phyloP scores from a whole-genome alignment of 2,329 filamentous ascomycete species.

The Verticillium zaregamsianum region DNA sequence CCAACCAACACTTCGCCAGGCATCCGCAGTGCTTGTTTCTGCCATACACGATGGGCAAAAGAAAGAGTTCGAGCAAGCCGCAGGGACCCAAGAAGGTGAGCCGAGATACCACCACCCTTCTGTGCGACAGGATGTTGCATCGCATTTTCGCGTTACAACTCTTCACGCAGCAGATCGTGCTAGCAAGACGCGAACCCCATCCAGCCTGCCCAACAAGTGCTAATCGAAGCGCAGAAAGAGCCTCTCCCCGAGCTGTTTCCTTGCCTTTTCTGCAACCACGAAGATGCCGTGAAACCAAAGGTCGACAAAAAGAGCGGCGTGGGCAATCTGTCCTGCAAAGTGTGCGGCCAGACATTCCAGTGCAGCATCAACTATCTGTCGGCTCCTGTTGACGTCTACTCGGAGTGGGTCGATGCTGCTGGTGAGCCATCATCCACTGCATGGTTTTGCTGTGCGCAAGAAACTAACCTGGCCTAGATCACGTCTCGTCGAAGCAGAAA shows the following conservation, averaged over 20 bases:
- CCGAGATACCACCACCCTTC: constrained; percentile 2
- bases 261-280: constrained; percentile 98
- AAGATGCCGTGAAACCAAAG: constrained; percentile 85
- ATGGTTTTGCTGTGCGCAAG: background rate
- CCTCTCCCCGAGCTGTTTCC: constrained; percentile 80
- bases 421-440: constrained; percentile 31
- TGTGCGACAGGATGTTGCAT: background rate
- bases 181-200: background rate
- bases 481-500: constrained; percentile 2
- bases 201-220: background rate
- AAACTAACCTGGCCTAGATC: background rate
- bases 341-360: constrained; percentile 92
- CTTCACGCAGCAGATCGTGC: background rate
- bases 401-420: constrained; percentile 93
- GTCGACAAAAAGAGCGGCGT: constrained; percentile 90
- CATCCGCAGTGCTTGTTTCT: too few relatives aligned
- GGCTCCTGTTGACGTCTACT: constrained; percentile 90
- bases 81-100: constrained; percentile 76
- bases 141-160: background rate
- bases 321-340: constrained; percentile 81
- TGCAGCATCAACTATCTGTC: constrained; percentile 91
- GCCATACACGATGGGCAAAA: constrained; percentile 67
- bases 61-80: constrained; percentile 82
- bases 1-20: background rate
- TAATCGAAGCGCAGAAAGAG: constrained; percentile 48